Evolutionary conservation across 768 basidiomycete species (phyloP), one percentile per base, ranked within the genome.

Genomic region (Symmetrospora coprosmae): DNA sequence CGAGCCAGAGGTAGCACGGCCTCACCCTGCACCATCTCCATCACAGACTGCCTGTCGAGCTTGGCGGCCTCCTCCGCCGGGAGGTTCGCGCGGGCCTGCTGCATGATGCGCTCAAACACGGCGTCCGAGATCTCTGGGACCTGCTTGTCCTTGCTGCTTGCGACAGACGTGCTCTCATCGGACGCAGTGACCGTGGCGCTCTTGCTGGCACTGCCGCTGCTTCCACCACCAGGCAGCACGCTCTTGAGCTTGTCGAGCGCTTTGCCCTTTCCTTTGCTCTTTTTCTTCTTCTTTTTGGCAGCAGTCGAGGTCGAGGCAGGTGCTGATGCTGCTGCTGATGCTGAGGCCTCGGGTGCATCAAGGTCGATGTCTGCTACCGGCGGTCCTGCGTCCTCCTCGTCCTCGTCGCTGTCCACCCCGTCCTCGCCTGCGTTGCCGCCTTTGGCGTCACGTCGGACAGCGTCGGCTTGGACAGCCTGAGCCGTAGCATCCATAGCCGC

Each of bases 51-150:
- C 19, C 55, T 76, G 72, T 92, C 87, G n/a, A 94, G 76, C 59
- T 76, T 78, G 71, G 87, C 84, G 2, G 86, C 87, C 35, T 81
- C 70, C 21, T 72, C 72, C 4, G 56, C 50, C 13, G 72, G 71
- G 50, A 75, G 41, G 34, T 58, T 58, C 55, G 43, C 46, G 28
- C 37, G 28, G 19, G 55, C 55, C 31, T 58, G 41, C 14, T 19
- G 21, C 13, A 58, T 25, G 40, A 58, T 58, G 31, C 55, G 55
- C 33, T 46, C 31, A 31, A 45, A 58, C 35, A 53, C 35, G n/a
- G 23, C 51, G 39, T 53, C 51, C 34, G 51, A 28, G 27, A 53
- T 53, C 25, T 25, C 35, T 9, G 51, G 51, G 8, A 38, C 40
- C 13, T 21, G 19, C 37, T 53, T 37, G 35, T 53, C 56, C 30